A percentile compares a stretch with the other conserved stretches of the same genome.
These are phyloP conservation scores for Calamus simplicifolius DNA, from an alignment of 176 grass and related monocot genomes.

Conservation along the genomic window DNA sequence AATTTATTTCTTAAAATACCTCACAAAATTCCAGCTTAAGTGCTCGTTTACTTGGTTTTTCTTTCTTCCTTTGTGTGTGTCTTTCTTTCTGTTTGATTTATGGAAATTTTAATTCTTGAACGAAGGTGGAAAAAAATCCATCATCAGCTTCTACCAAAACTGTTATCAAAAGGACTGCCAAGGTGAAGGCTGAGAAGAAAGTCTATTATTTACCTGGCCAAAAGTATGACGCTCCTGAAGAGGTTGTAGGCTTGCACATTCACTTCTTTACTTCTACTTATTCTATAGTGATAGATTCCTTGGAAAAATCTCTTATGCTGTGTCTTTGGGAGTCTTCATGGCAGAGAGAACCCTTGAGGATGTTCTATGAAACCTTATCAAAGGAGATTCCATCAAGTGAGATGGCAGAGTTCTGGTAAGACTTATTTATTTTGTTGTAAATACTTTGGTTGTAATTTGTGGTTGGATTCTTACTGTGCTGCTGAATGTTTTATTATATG, in stretches of 20 bases:
- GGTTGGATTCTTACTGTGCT: too few relatives aligned
- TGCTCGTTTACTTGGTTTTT: too few relatives aligned
- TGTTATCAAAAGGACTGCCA: constrained; percentile 31
- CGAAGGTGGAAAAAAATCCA: constrained; percentile 26
- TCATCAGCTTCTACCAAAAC: constrained; percentile 22
- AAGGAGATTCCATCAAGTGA: constrained; percentile 88
- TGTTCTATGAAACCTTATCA: constrained; percentile 86
- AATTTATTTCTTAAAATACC: too few relatives aligned
- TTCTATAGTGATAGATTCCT: too few relatives aligned
- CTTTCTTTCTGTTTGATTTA: not conserved
- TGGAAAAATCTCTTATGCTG: not conserved
- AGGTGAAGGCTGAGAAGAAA: constrained; percentile 61
- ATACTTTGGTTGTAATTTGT: too few relatives aligned
- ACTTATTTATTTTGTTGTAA: not conserved
- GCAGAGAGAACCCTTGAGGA: constrained; percentile 83
- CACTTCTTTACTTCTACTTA: not conserved
- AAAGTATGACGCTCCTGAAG: constrained; percentile 86
- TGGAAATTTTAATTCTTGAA: not conserved
- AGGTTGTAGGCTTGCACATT: constrained; percentile 25
- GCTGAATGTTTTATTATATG: too few relatives aligned
- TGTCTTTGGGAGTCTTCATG: not conserved
- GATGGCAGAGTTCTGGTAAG: constrained; percentile 90
- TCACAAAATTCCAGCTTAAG: too few relatives aligned
- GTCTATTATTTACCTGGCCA: constrained; percentile 77
- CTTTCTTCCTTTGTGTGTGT: not conserved